Base-by-base conservation (phyloP, 2,329 filamentous ascomycete genomes). In the Fusarium aywerte region DNA sequence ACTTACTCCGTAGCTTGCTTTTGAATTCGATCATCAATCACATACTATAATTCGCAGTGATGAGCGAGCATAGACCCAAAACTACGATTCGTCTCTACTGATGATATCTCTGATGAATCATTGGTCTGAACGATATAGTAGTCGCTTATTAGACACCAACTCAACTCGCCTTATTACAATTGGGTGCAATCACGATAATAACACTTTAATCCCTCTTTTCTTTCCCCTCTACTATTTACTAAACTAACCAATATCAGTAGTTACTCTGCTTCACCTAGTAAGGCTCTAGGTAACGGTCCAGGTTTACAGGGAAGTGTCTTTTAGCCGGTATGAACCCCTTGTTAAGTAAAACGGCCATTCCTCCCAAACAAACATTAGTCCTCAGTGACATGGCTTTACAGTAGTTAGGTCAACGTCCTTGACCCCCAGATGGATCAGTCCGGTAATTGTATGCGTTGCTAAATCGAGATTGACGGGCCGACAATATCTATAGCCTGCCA, bases 321-420 rank as follows among this genome's bases (percentile, higher is more conserved):
- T 69, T 69, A 69, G 48, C 65, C 56, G 51, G 56, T 35, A 36
- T 61, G 48, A 66, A 32, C 58, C 53, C 61, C 56, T 68, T 65
- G 48, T 49, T 43, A 36, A 36, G 43, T 36, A 61, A 53, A 65
- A 45, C 48, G 39, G 51, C 23, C 31, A 42, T 50, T 40, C 21
- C 36, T 51, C 50, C 48, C 49, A 40, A 29, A 47, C 39, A 48
- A 36, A 52, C 38, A 16, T 43, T 59, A 29, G 44, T 64, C 48
- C 62, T 54, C 38, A 45, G 40, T 58, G 39, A n/a, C 18, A 20
- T 40, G 20, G 49, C 45, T 53, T 52, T 49, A n/a, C n/a, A n/a
- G n/a, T n/a, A 23, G n/a, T 33, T 44, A 49, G 23, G 29, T 45
- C 15, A 29, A 35, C 35, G 38, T 43, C 35, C 49, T 31, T 67